These are phyloP conservation scores for Isabelozyma pseudorhagii DNA, from an alignment of 805 yeast genomes.

Conservation along the genomic window DNA sequence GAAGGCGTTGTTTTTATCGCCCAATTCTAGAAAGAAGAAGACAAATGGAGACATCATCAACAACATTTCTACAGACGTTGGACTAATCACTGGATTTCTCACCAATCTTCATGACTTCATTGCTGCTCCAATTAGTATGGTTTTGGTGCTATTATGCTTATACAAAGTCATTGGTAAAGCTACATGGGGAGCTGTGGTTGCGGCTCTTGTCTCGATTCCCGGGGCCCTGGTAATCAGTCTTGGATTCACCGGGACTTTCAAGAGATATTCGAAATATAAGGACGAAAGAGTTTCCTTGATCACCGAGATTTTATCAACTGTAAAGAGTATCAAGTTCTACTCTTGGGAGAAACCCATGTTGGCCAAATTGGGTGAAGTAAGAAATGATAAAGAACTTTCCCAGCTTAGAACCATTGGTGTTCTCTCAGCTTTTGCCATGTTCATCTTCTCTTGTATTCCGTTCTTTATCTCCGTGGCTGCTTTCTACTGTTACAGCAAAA, in stretches of 20 bases:
- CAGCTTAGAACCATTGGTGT: constrained; percentile 18
- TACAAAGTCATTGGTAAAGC: constrained; percentile 10
- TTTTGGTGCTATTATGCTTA: constrained; percentile 3
- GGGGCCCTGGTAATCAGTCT: constrained; percentile 16
- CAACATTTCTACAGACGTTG: constrained; percentile 13
- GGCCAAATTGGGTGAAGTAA: constrained; percentile 16
- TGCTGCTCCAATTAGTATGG: constrained; percentile 11
- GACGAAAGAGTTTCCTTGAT: constrained; percentile 24
- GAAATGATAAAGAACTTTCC: constrained; percentile 23
- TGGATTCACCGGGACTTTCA: constrained; percentile 14
- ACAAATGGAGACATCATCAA: constrained; percentile 19
- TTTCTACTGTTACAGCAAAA: constrained; percentile 15
- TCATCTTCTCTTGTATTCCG: constrained; percentile 26
- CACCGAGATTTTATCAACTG: constrained; percentile 23
- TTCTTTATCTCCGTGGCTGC: constrained; percentile 23
- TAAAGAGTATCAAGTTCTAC: constrained; percentile 27
- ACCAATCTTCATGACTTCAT: constrained; percentile 9
- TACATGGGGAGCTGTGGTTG: constrained; percentile 21
- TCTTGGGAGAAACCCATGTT: constrained; percentile 31
- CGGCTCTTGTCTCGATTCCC: constrained; percentile 21
- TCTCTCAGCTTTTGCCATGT: constrained; percentile 18
- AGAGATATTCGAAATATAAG: constrained; percentile 19
- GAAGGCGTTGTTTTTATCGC: constrained; percentile 15
- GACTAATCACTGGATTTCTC: constrained; percentile 8
- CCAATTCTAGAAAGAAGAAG: constrained; percentile 14